phyloP scores from a whole-genome alignment of 2,329 filamentous ascomycete species.

The Chaetomium sp. region DNA sequence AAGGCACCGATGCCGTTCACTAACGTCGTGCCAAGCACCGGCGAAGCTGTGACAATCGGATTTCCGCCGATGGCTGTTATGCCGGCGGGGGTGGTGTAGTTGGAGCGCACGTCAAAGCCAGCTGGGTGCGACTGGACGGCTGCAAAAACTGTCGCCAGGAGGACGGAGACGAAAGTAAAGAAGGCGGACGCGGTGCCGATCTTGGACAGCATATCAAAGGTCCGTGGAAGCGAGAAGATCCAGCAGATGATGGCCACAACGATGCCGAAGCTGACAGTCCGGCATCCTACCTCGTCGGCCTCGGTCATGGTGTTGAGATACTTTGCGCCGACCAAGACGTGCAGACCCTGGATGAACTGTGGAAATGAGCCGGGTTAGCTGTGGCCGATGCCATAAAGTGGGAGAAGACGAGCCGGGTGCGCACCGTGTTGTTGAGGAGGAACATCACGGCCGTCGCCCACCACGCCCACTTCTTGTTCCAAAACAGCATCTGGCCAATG shows the following conservation, averaged over 20 bases:
- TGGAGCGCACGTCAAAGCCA: conserved; percentile 45
- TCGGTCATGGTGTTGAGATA: conserved; percentile 88
- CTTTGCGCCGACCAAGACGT: conserved; percentile 81
- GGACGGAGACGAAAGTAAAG: conserved; percentile 87
- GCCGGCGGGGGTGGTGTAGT: background rate
- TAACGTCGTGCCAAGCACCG: conserved; percentile 72
- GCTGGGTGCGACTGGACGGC: conserved; percentile 75
- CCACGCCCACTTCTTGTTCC: conserved; percentile 74
- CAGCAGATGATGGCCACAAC: conserved; percentile 76
- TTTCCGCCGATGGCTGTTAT: conserved; percentile 50
- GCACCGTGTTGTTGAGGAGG: conserved; percentile 78
- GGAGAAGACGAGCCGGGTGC: background rate
- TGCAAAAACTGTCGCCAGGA: conserved; percentile 81
- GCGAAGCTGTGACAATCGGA: conserved; percentile 68
- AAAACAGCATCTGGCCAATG: conserved; percentile 93
- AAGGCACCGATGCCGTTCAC: conserved; percentile 84
- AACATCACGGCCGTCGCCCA: conserved; percentile 80
- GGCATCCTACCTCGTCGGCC: conserved; percentile 63
- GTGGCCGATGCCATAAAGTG: background rate
- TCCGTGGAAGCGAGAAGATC: conserved; percentile 79
- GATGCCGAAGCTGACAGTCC: conserved; percentile 73
- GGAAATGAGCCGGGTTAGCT: background rate
- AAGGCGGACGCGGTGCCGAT: conserved; percentile 77
- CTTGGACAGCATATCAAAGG: conserved; percentile 78
- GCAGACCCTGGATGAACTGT: conserved; percentile 75